phyloP scores from a whole-genome alignment of 768 basidiomycete species.

The Peribolospora baueri region DNA sequence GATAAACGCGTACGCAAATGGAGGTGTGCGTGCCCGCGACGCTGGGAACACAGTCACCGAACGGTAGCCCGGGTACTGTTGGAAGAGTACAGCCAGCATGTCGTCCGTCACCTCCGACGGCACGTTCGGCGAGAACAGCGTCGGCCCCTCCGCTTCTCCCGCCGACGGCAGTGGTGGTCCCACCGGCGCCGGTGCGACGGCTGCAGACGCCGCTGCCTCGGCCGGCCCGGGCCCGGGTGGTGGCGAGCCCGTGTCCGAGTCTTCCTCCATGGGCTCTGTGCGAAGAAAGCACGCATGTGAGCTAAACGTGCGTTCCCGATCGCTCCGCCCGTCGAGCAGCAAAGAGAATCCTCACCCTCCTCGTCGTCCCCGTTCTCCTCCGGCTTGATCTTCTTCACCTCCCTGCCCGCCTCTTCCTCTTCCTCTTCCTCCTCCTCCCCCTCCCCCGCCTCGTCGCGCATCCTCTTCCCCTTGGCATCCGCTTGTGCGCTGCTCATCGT shows the following conservation, averaged over 20 bases:
- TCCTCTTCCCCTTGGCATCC: constrained; percentile 18
- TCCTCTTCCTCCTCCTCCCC: constrained; percentile 23
- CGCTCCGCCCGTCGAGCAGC: background rate
- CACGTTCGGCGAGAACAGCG: constrained; percentile 53
- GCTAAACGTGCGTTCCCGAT: background rate
- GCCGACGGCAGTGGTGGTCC: too few species aligned
- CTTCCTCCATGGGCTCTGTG: constrained; percentile 10
- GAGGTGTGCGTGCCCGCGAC: constrained; percentile 29
- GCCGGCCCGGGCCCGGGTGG: constrained; percentile 13
- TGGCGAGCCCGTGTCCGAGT: constrained; percentile 6
- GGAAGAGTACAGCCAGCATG: constrained; percentile 64
- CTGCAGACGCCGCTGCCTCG: constrained; percentile 25
- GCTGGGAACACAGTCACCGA: constrained; percentile 38
- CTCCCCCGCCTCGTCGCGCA: constrained; percentile 33
- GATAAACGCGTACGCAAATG: constrained; percentile 37
- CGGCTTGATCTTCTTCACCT: constrained; percentile 43
- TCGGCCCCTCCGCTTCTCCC: constrained; percentile 2
- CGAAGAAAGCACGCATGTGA: background rate
- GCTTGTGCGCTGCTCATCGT: constrained; percentile 23
- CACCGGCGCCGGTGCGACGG: constrained; percentile 13
- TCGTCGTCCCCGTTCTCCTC: constrained; percentile 54
- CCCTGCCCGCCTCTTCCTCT: constrained; percentile 29
- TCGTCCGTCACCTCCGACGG: constrained; percentile 75
- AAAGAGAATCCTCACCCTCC: constrained; percentile 22
- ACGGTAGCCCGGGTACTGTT: constrained; percentile 68